Base-by-base conservation (phyloP, 352 stramenopile genomes). In the Phytophthora rubi region DNA sequence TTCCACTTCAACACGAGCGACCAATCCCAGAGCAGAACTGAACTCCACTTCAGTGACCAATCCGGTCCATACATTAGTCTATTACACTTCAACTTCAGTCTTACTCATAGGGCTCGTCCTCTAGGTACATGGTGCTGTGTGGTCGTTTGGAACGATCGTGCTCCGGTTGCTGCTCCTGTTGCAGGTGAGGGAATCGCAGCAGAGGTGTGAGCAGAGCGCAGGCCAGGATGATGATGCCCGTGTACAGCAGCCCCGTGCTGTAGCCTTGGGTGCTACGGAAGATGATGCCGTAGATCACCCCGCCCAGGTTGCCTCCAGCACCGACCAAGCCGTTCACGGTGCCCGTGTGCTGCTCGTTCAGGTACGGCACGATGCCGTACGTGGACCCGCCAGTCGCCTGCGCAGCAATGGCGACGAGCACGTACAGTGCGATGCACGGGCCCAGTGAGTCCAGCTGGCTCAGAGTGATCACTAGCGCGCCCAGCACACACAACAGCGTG, bases 401-500 rank as follows among this genome's bases (percentile, higher is more conserved):
- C 0, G 95, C 91, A 10, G 95, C 95, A 15, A 97, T 76, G 4
- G 93, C 96, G 67, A 99, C 97, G 54, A 98, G 84, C 10, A 98
- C 83, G 77, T 98, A 96, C 32, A 96, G 37, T 4, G 83, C 69
- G 61, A 98, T 88, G 47, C 94, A 91, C 52, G 75, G 35, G 15
- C 77, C 82, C 3, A 98, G 78, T 12, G 69, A 76, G 23, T 88
- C 77, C 61, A 88, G 85, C 30, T 90, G 81, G 58, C 93, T 94
- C 65, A 99, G 90, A 28, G 95, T 75, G 53, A 98, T 82, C 33
- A 98, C 79, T 28, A 98, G 70, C 6, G 73, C 59, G 18, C 90
- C 93, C 58, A 98, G 83, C 18, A 83, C 44, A 12, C 86, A 76
- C 26, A 99, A 66, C 48, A 90, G 88, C 16, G 85, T 47, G 28